Percentiles rank a stretch among this genome's conserved stretches.
Conservation (phyloP, 306 rosid genomes). For the Cucurbita ficifolia region DNA sequence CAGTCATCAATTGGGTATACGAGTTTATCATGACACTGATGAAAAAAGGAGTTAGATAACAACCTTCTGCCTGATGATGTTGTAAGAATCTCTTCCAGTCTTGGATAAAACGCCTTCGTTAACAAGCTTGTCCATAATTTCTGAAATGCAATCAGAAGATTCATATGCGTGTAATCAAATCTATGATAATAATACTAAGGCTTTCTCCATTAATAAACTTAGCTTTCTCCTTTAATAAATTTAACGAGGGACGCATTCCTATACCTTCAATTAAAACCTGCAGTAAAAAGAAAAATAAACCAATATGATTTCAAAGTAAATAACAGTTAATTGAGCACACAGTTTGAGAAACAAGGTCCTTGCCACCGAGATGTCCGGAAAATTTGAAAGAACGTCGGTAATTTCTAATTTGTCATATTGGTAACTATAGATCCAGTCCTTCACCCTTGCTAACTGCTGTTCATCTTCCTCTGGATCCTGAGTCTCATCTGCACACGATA, state of each 20-base stretch:
- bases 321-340: not conserved
- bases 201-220: not conserved
- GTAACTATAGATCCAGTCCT: slow-evolving; percentile 56
- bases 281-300: slow-evolving; percentile 14
- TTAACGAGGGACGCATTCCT: slow-evolving; percentile 4
- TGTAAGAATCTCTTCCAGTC: slow-evolving; percentile 44
- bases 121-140: slow-evolving; percentile 59
- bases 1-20: not conserved
- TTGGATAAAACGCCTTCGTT: slow-evolving; percentile 49
- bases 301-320: slow-evolving; percentile 1
- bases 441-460: slow-evolving; percentile 51
- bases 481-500: slow-evolving; percentile 44
- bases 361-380: slow-evolving; percentile 87
- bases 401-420: slow-evolving; percentile 54
- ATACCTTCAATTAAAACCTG: slow-evolving; percentile 84
- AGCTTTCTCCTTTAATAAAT: not conserved
- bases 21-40: not conserved
- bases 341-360: slow-evolving; percentile 9
- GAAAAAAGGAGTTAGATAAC: not conserved
- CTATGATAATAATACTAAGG: not conserved
- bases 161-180: not conserved
- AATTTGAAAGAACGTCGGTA: slow-evolving; percentile 62
- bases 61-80: slow-evolving; percentile 56
- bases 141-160: slow-evolving; percentile 31
- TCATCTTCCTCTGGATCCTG: slow-evolving; percentile 76